A percentile compares a stretch with the other conserved stretches of the same genome.
Evolutionary conservation across 257 asterid genomes (phyloP).

Genomic region (Fraxinus cuspidata): DNA sequence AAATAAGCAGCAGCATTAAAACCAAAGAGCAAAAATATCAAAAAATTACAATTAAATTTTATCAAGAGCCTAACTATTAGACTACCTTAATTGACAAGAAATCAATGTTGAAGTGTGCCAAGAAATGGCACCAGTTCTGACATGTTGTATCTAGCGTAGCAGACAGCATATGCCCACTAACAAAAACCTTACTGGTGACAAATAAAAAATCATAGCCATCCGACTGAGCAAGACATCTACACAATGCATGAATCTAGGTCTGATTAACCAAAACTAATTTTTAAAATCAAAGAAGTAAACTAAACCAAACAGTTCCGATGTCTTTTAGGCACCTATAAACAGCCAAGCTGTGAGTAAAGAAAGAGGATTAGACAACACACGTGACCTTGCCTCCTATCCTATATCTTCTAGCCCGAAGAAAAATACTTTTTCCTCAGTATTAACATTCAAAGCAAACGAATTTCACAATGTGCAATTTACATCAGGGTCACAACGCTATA

Average conservation of each 20-base stretch:
- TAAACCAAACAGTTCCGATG: neutral
- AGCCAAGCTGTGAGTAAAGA: neutral
- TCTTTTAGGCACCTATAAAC: neutral
- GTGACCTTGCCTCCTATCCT: neutral
- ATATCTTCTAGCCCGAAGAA: neutral
- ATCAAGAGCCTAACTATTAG: neutral
- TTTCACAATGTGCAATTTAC: constrained; percentile 1
- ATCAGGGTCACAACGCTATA: neutral
- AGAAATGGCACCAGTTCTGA: neutral
- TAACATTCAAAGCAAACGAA: neutral
- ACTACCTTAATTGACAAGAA: neutral
- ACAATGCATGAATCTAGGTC: neutral
- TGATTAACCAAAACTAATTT: neutral
- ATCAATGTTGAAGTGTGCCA: neutral
- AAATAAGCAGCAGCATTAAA: neutral
- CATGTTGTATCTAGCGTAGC: neutral
- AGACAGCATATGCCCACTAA: neutral
- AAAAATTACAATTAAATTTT: neutral
- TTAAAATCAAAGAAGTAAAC: neutral
- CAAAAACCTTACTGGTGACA: neutral
- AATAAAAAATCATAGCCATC: no score
- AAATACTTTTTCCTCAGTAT: neutral
- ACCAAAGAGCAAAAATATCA: neutral
- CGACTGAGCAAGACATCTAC: neutral
- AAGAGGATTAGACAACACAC: neutral